Base-by-base conservation (phyloP, 1,284 basidiomycete genomes). In the Vanrija sp. region DNA sequence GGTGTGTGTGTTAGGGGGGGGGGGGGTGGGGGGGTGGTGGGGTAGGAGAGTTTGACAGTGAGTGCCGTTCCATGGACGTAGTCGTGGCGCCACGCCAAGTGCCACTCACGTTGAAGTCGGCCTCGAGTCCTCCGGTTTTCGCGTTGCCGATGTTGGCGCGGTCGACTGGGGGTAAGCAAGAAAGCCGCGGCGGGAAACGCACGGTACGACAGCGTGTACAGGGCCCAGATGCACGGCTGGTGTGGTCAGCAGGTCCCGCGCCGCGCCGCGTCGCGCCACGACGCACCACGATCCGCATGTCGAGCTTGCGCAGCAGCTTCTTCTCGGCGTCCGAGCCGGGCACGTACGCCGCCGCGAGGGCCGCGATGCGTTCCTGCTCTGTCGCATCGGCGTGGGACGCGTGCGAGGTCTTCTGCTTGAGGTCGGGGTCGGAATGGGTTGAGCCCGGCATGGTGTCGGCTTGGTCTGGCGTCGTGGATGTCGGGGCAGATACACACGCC, bases 131-230 rank as follows among this genome's bases (percentile, higher is more conserved):
- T 12, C 65, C 65, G 2, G 71, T 70, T 55, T 71, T 74, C 51
- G 73, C 74, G 46, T 73, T 73, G 34, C 72, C 70, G 23, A 76
- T 72, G 52, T 75, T 75, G 28, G 72, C 73, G 43, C 73, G 61
- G 55, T 76, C 73, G 3, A 76, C 64, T 28, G 28, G 28, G 28
- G 28, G 28, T 28, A 28, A 28, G 28, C 21, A 28, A 3, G 6
- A 3, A 3, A 10, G 28, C 7, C 7, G 6, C 10, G 6, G 28
- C 6, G 6, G 28, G 3, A 3, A 10, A 28, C 28, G 6, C 28
- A 28, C 28, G 34, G 57, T 75, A 77, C 4, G 67, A 69, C 23
- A 75, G 60, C 12, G 71, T 70, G 64, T 76, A 76, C n/a, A 75
- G 59, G 3, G 51, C 63, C 74, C 74, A 76, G 44, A 76, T 71